Evolutionary conservation across 169 alveolate genomes (phyloP).

Genomic region (Cryptosporidium tyzzeri): DNA sequence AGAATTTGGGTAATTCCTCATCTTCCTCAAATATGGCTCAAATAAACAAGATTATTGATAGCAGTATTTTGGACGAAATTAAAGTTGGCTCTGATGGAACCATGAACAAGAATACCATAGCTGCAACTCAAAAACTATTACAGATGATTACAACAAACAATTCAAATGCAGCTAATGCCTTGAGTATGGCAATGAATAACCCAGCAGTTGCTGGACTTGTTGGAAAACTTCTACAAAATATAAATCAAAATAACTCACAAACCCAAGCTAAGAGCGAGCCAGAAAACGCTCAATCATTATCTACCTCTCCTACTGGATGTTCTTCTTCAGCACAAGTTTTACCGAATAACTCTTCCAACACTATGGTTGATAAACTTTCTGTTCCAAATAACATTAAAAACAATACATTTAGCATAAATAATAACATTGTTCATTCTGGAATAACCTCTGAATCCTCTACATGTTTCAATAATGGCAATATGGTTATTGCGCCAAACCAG

Average conservation of each 20-base stretch:
- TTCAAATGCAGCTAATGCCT: conserved; percentile 66
- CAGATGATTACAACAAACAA: conserved; percentile 75
- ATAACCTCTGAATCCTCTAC: background rate
- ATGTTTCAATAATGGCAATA: background rate
- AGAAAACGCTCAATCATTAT: background rate
- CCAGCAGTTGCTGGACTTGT: conserved; percentile 75
- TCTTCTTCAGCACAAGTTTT: background rate
- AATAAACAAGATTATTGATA: background rate
- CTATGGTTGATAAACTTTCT: background rate
- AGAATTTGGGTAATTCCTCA: background rate
- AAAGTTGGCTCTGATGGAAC: conserved; percentile 56
- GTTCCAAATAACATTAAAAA: background rate
- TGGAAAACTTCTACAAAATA: conserved; percentile 55
- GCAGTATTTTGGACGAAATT: conserved; percentile 17
- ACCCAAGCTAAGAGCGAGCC: background rate
- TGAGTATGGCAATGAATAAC: conserved; percentile 68
- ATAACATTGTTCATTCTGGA: background rate
- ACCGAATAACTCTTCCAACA: background rate
- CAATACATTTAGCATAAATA: background rate
- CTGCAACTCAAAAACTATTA: conserved; percentile 57
- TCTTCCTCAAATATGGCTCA: background rate
- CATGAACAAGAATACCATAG: conserved; percentile 40
- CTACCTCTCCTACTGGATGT: background rate
- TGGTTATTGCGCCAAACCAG: background rate
- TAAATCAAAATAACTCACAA: conserved; percentile 15